Evolutionary conservation across 2,329 filamentous ascomycete species (phyloP).

Genomic region (Septoria petroselini): DNA sequence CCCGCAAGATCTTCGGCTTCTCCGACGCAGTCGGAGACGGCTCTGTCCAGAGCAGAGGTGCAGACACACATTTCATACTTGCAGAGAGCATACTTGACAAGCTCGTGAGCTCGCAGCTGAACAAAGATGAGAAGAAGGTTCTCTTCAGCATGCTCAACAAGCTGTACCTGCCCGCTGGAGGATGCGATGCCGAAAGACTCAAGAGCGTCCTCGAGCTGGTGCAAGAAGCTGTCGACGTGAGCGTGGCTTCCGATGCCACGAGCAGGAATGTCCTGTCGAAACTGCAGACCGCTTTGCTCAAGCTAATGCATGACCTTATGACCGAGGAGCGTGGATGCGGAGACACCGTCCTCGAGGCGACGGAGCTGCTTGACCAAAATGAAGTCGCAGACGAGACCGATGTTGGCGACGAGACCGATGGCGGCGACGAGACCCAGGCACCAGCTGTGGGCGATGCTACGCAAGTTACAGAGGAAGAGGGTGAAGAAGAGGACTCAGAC

Average conservation of each 20-base stretch:
- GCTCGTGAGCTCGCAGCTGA: constrained; percentile 58
- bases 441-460: constrained; percentile 18
- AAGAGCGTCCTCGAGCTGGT: constrained; percentile 47
- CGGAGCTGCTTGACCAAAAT: constrained; percentile 23
- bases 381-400: constrained; percentile 19
- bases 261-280: constrained; percentile 56
- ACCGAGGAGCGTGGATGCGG: constrained; percentile 36
- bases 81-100: constrained; percentile 74
- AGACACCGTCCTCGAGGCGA: constrained; percentile 33
- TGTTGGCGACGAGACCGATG: constrained; percentile 13
- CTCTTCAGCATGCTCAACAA: constrained; percentile 76
- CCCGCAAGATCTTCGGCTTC: constrained; percentile 62
- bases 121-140: constrained; percentile 82
- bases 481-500: constrained; percentile 28
- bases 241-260: constrained; percentile 52
- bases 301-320: constrained; percentile 49
- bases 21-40: constrained; percentile 27
- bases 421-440: constrained; percentile 15
- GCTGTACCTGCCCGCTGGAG: constrained; percentile 66
- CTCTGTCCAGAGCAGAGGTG: constrained; percentile 23
- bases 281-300: constrained; percentile 50
- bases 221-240: constrained; percentile 48
- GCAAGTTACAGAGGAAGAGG: constrained; percentile 18
- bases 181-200: constrained; percentile 34
- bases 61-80: constrained; percentile 68